Evolutionary conservation across 2,329 filamentous ascomycete genomes (phyloP), one percentile per base, ranked within the genome.

Genomic region (Gaeumannomyces tritici): DNA sequence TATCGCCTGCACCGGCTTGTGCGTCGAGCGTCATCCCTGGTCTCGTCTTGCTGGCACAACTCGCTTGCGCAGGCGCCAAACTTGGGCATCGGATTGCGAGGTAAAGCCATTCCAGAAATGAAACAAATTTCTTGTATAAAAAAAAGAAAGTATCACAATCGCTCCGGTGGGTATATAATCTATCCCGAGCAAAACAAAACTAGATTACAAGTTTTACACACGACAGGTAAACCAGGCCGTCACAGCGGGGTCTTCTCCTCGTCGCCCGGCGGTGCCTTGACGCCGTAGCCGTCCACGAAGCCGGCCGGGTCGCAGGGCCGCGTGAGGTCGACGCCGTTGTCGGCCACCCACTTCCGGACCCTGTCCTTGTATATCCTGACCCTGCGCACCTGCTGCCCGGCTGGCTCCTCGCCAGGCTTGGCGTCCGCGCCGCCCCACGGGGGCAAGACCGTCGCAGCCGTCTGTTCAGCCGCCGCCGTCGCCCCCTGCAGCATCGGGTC

Each of bases 231-330:
- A 3, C 42, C 42, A 4, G 18, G 42, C n/a, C n/a, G 21, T 56
- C 55, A 51, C 33, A 51, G 33, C 55, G 60, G 29, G 21, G 60
- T 77, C 76, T 13, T 72, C 74, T 51, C 42, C 5, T 51, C 11
- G 18, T 73, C 73, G 7, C 67, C 70, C 62, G 71, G 71, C 4
- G 71, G 73, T 31, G 69, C 64, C 68, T 78, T 81, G 59, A 81
- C 74, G 15, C 84, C 84, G 73, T 89, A 89, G 61, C 85, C 82
- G 65, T 88, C 84, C 8, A 88, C 74, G 67, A 96, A 96, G 1
- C 90, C 91, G 1, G 86, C 82, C 6, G 87, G 83, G 72, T 90
- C 88, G 61, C 95, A 90, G 1, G 87, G 81, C 68, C 81, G 82
- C 61, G 84, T 81, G 60, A 93, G 71, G 61, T 80, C 81, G 63